Base-by-base conservation (phyloP, 352 stramenopile genomes). In the Globisporangium ultimum region DNA sequence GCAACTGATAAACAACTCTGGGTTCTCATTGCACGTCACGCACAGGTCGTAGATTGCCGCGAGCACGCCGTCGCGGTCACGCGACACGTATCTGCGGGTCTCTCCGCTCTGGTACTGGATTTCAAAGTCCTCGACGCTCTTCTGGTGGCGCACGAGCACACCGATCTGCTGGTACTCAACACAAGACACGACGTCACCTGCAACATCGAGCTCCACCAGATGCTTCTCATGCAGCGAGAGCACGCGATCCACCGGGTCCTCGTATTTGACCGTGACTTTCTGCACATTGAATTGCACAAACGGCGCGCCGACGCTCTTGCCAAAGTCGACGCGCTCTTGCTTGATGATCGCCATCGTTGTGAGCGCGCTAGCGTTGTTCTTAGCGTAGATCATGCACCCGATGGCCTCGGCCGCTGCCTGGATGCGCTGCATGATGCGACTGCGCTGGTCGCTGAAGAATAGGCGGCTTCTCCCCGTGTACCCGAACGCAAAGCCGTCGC, bases 11-110 rank as follows among this genome's bases (percentile, higher is more conserved):
- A 89, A 84, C 14, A 95, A 42, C 50, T 89, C 77, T 0, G 78
- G 67, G 41, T 88, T 92, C 40, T 89, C 74, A 12, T 89, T 79
- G 50, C 81, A 89, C n/a, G 75, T 87, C 20, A 89, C 71, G 20
- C 77, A 89, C 14, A 93, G 67, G 47, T 95, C 86, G 36, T 91
- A 92, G 17, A 93, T 75, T 8, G 84, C 84, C 12, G 76, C 85
- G 32, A 95, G 70, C 2, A 92, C 68, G 0, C 78, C 86, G 34
- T 95, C 86, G 12, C 86, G 84, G 50, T 95, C 84, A 3, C 62
- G 68, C 1, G 80, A 74, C 18, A 75, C 51, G 53, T 93, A 95
- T n/a, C 76, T 71, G 5, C 72, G 65, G 41, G 74, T 66, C 38
- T 85, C 69, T 14, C 80, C 83, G 46, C 89, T 86, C 45, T 74